Evolutionary conservation across 1,284 basidiomycete species (phyloP), one percentile per base, ranked within the genome.

Genomic region (Bjerkandera adusta): DNA sequence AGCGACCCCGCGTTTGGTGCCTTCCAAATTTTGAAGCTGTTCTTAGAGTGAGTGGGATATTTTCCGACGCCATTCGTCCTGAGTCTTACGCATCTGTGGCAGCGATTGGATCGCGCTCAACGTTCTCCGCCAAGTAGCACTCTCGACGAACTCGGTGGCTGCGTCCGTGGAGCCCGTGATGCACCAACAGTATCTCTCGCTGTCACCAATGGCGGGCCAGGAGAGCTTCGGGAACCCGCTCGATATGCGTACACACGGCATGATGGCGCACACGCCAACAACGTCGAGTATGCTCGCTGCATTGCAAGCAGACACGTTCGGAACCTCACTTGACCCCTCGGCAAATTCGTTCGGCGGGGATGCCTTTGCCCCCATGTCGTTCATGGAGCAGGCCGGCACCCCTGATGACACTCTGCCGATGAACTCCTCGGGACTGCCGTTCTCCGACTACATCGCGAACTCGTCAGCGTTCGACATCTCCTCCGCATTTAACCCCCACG

Each of bases 31-130:
- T 67, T 92, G 66, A 92, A 92, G 67, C 68, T 92, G 55, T 92
- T 92, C 76, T 73, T 92, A 49, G 89, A 92, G 88, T 91, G 57
- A 61, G 88, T 75, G 45, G 20, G 11, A 20, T 15, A 53, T 50
- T 22, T 51, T 22, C 40, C 40, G 43, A 33, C 35, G 8, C 38
- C 43, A 37, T 49, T 37, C 44, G 51, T 49, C 38, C 45, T 69
- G 39, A 64, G 55, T 39, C 46, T 37, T n/a, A n/a, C n/a, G n/a
- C n/a, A 43, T 16, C 34, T 45, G 51, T 56, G 42, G 24, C 57
- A 91, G 88, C 60, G 90, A 92, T 66, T 92, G 89, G 89, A 91
- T 92, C 58, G 86, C 86, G 4, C 81, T 92, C 54, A 92, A 90
- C 63, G 88, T 92, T 47, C 73, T 92, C 54, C 76, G 89, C 56